Conservation (phyloP, 306 rosid species). For the Alnus rubra region DNA sequence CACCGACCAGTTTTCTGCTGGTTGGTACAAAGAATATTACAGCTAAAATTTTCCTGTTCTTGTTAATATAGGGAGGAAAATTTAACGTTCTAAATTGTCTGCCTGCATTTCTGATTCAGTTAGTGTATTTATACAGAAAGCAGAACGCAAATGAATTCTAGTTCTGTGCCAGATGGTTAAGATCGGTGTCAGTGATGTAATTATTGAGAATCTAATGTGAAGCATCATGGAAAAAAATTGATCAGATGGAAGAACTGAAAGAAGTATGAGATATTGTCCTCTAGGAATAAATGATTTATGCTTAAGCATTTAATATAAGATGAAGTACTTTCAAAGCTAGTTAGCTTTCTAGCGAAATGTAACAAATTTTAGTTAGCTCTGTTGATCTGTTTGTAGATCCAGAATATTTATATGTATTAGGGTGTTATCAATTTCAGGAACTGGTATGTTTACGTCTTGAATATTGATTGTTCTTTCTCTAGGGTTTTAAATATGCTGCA, state of each 20-base stretch:
- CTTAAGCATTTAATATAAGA: neutral
- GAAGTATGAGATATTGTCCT: neutral
- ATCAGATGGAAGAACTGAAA: conserved; percentile 2
- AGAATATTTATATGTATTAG: neutral
- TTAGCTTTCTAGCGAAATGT: neutral
- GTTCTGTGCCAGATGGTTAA: neutral
- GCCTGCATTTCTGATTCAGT: neutral
- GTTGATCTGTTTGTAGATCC: neutral
- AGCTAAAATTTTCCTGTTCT: neutral
- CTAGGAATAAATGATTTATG: neutral
- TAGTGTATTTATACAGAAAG: neutral
- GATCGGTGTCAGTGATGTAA: too few relatives aligned
- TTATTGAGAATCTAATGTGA: neutral
- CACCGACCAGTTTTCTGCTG: neutral
- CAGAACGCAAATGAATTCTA: neutral
- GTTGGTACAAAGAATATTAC: conserved; percentile 12
- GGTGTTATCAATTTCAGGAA: neutral
- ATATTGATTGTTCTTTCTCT: conserved; percentile 12
- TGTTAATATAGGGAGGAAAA: neutral
- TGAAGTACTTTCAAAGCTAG: neutral
- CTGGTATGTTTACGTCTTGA: neutral
- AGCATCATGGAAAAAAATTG: neutral
- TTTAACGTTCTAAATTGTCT: conserved; percentile 6
- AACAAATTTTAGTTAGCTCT: neutral
- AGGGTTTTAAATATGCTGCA: neutral